Evolutionary conservation across 176 grass and related monocot species (phyloP).

Genomic region (Neostapfia colusana): DNA sequence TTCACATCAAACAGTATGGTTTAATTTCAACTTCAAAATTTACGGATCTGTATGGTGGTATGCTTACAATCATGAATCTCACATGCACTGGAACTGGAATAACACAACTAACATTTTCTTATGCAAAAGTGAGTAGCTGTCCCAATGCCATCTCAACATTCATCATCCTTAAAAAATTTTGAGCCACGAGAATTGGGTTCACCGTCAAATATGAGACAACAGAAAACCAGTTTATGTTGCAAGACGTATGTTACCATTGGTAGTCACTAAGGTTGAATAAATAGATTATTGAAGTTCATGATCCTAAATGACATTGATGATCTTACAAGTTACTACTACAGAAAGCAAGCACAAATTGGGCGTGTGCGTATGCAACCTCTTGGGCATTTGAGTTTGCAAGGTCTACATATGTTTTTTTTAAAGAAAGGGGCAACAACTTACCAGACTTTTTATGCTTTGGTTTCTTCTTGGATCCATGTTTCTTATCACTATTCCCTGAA

Average conservation of each 20-base stretch:
- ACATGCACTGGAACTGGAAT: background rate
- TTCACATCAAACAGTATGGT: background rate
- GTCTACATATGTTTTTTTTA: conserved; percentile 11
- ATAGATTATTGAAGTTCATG: conserved; percentile 3
- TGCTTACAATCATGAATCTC: background rate
- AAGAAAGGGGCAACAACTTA: conserved; percentile 36
- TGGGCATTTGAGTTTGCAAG: background rate
- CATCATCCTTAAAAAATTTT: background rate
- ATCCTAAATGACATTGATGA: background rate
- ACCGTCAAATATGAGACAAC: background rate
- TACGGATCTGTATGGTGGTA: background rate
- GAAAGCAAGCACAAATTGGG: background rate
- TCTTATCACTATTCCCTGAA: conserved; percentile 59
- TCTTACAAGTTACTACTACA: background rate
- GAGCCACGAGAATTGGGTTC: conserved; percentile 9
- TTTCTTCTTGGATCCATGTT: conserved; percentile 74
- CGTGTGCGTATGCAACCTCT: no score
- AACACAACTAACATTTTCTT: background rate
- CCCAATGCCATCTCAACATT: background rate
- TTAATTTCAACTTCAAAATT: background rate
- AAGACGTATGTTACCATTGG: background rate
- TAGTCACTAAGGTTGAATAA: background rate
- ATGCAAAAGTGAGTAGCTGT: background rate
- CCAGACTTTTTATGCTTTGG: conserved; percentile 66
- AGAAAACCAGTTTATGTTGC: background rate